A percentile compares a stretch with the other conserved stretches of the same genome.
Evolutionary conservation across 2,329 filamentous ascomycete genomes (phyloP).

Genomic region (Amphichorda felina): DNA sequence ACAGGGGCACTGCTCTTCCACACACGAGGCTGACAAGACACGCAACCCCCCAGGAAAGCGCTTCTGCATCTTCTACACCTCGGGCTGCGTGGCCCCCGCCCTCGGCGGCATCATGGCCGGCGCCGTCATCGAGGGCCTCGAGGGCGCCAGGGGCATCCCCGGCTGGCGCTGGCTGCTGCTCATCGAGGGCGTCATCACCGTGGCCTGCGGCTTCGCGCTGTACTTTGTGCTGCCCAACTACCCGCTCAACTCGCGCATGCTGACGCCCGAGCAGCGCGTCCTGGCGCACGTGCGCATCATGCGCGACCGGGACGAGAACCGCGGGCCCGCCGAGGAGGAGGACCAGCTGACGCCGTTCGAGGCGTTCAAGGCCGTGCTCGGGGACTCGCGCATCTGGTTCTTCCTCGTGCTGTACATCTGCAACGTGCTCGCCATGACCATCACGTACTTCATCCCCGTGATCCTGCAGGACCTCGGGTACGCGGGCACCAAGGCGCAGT

Average conservation of each 20-base stretch:
- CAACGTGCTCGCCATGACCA: slow-evolving; percentile 28
- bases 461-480: slow-evolving; percentile 36
- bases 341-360: slow-evolving; percentile 14
- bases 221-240: slow-evolving; percentile 56
- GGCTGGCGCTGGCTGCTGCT: slow-evolving; percentile 59
- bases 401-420: slow-evolving; percentile 38
- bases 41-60: slow-evolving; percentile 25
- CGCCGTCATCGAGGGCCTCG: slow-evolving; percentile 44
- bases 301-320: slow-evolving; percentile 6
- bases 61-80: slow-evolving; percentile 44
- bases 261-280: slow-evolving; percentile 47
- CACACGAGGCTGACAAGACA: neutral
- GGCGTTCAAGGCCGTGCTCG: slow-evolving; percentile 19
- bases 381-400: slow-evolving; percentile 33
- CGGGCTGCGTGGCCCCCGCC: slow-evolving; percentile 46
- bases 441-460: slow-evolving; percentile 42
- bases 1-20: neutral
- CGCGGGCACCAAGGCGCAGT: slow-evolving; percentile 26
- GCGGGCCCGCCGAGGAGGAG: slow-evolving; percentile 4
- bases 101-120: slow-evolving; percentile 52
- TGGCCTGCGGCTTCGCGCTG: slow-evolving; percentile 35
- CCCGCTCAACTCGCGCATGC: slow-evolving; percentile 49
- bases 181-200: slow-evolving; percentile 51
- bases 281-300: slow-evolving; percentile 49
- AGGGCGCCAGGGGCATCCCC: slow-evolving; percentile 38